Conservation (phyloP, 257 asterid genomes). For the Linderniella brevidens region DNA sequence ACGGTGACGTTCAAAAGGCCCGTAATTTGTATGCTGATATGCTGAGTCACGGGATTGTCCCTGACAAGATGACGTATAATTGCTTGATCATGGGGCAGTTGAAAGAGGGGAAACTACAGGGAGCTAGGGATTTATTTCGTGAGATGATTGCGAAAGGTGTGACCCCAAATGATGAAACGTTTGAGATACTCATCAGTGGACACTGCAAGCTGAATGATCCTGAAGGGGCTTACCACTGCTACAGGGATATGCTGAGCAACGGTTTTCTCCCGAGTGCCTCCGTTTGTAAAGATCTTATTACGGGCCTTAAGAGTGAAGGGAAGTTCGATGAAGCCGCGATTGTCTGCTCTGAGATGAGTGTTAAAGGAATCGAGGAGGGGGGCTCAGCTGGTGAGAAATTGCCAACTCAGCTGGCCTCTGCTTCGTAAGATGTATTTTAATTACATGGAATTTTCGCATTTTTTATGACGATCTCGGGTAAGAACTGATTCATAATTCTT, state of each 20-base stretch:
- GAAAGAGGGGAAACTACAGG: constrained; percentile 26
- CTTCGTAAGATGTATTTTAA: too few species aligned
- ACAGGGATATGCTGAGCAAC: constrained; percentile 36
- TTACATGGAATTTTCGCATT: too few species aligned
- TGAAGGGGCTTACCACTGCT: constrained; percentile 44
- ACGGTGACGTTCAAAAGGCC: constrained; percentile 33
- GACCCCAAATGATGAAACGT: constrained; percentile 34
- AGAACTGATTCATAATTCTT: too few species aligned
- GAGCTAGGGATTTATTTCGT: constrained; percentile 31
- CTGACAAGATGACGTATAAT: constrained; percentile 48
- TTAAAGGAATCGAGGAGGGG: constrained; percentile 38
- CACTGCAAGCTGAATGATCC: constrained; percentile 44
- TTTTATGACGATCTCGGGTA: too few species aligned
- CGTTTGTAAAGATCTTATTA: constrained; percentile 28
- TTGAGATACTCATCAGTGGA: constrained; percentile 37
- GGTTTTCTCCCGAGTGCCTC: constrained; percentile 30
- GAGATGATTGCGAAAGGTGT: constrained; percentile 38
- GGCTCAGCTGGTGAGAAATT: background rate
- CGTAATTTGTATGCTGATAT: constrained; percentile 25
- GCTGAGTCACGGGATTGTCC: constrained; percentile 30
- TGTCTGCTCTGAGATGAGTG: constrained; percentile 44
- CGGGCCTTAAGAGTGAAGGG: constrained; percentile 43
- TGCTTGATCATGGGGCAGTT: constrained; percentile 45
- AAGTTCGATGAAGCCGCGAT: constrained; percentile 29
- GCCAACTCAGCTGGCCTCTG: too few species aligned